A percentile compares a stretch with the other conserved stretches of the same genome.
Evolutionary conservation across 306 rosid species (phyloP).

Genomic region (Amphicarpaea edgeworthii): DNA sequence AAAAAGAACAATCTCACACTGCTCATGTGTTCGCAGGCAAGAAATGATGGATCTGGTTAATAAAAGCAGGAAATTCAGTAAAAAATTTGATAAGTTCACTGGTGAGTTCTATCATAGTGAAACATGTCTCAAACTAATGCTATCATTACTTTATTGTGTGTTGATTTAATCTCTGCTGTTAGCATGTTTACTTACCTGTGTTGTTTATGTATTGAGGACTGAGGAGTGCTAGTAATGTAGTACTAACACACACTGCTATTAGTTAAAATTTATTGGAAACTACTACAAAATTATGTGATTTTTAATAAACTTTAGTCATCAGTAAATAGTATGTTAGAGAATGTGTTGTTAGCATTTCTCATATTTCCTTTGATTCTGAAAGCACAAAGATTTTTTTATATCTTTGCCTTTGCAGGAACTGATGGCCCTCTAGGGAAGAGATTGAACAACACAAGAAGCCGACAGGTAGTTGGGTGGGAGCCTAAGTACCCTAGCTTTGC

Average conservation of each 20-base stretch:
- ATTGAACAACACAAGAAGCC: conserved; percentile 83
- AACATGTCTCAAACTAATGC: background rate
- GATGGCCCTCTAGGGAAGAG: conserved; percentile 84
- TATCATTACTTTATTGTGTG: background rate
- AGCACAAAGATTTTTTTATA: conserved; percentile 5
- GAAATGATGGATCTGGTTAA: conserved; percentile 86
- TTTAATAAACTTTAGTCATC: too few relatives aligned
- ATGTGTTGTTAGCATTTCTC: too few relatives aligned
- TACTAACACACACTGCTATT: too few relatives aligned
- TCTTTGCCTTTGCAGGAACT: conserved; percentile 61
- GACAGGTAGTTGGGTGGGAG: conserved; percentile 83
- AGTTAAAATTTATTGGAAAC: too few relatives aligned
- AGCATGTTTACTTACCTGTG: background rate
- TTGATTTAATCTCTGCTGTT: conserved; percentile 16
- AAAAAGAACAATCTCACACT: conserved; percentile 27
- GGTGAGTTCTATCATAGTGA: conserved; percentile 56
- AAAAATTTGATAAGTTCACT: conserved; percentile 74
- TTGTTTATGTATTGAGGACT: background rate
- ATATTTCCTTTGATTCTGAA: background rate
- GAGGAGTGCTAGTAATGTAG: too few relatives aligned
- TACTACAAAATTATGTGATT: too few relatives aligned
- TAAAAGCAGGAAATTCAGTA: conserved; percentile 79
- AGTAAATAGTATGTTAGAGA: too few relatives aligned
- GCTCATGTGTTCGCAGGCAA: conserved; percentile 68
- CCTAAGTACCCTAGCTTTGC: conserved; percentile 84